Base-by-base conservation (phyloP, 768 basidiomycete species). In the Serendipita sp. region DNA sequence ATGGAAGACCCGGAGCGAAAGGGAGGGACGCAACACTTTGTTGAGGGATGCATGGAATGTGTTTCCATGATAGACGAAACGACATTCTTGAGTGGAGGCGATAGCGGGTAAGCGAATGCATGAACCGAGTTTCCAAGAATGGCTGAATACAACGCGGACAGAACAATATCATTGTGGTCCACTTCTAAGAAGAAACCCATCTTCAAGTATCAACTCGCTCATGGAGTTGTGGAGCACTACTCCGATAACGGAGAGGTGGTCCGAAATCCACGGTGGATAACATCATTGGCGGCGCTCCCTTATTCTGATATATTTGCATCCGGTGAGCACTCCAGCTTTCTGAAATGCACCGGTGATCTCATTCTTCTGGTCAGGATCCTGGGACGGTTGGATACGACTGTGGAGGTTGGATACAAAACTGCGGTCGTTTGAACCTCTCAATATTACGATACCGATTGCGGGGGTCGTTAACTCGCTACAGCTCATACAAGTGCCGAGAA, bases 61-160 rank as follows among this genome's bases (percentile, higher is more conserved):
- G 86, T 95, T 16, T 85, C 88, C 14, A 93, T 98, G 93, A 78
- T 99, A 61, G 96, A 99, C 71, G 95, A 98, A 74, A 81, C 81
- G 34, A 90, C 85, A 3, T 94, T 98, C 71, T 74, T 98, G 41
- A 94, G 84, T 66, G 95, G 95, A 0, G 96, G 96, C 3, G 94
- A 99, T 72, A 94, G 89, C 69, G 96, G 95, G 93, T 93, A 72
- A 64, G 87, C 81, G 5, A 28, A 11, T 38, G 45, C 42, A 16
- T 5, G 41, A 30, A 38, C 16, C 16, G 20, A 58, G 14, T 9
- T 26, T 43, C 16, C 20, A 9, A 22, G 31, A 38, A 22, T 34
- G 17, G n/a, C 20, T 34, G 9, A 20, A 48, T 30, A 1, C 60
- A 31, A n/a, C 45, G 14, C 4, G 34, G 65, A 64, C 64, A 93